phyloP scores from a whole-genome alignment of 23 red algal genomes.

The Gracilaria caudata region DNA sequence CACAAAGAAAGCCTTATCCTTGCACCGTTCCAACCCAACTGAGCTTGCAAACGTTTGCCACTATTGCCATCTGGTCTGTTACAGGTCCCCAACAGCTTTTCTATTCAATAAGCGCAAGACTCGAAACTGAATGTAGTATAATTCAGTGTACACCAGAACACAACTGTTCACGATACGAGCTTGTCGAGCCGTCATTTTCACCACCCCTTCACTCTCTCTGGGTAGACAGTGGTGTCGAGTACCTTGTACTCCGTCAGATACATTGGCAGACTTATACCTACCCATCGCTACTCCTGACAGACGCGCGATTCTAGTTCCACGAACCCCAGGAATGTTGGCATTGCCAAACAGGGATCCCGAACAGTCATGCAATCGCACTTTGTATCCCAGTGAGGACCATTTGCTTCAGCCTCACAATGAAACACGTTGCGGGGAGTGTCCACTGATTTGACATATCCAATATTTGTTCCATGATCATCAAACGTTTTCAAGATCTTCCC shows the following conservation, averaged over 20 bases:
- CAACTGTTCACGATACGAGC: neutral
- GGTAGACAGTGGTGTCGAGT: conserved; percentile 5
- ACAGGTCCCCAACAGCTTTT: no score
- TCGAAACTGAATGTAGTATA: neutral
- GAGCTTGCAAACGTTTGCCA: no score
- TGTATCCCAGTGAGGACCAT: neutral
- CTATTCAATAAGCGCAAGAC: no score
- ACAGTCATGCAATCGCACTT: neutral
- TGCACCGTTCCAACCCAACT: no score
- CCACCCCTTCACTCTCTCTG: conserved; percentile 6
- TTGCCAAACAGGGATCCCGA: neutral
- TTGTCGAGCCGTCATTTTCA: neutral
- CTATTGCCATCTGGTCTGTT: no score
- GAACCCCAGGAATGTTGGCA: neutral
- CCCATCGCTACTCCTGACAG: neutral
- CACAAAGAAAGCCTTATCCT: no score
- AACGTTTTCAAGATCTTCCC: neutral
- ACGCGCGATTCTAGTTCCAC: neutral
- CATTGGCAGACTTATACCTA: neutral
- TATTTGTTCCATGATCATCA: neutral
- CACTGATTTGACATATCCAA: neutral
- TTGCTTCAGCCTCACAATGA: neutral
- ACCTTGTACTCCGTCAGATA: neutral
- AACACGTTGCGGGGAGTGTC: neutral
- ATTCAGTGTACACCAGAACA: conserved; percentile 12